Conservation (phyloP, 129 eudicot genomes). For the Scalesia atractyloides region DNA sequence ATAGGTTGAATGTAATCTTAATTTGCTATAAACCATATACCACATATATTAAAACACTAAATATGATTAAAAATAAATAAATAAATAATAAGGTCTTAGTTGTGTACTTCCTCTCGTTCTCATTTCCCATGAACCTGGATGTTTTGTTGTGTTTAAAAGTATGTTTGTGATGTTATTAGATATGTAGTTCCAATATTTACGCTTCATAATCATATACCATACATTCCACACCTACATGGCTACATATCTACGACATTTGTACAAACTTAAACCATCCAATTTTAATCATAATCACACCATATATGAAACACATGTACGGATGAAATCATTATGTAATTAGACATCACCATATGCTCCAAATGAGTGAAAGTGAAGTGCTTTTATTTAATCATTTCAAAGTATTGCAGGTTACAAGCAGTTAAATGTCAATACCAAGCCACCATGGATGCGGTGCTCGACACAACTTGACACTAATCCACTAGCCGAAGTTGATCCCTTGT, state of each 20-base stretch:
- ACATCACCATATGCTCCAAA: conserved; percentile 9
- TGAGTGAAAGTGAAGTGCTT: conserved; percentile 11
- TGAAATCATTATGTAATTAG: neutral
- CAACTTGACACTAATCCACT: conserved; percentile 15
- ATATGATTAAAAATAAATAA: too few relatives aligned
- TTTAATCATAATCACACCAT: neutral
- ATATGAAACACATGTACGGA: neutral
- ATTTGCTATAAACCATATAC: too few relatives aligned
- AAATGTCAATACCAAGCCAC: conserved; percentile 13
- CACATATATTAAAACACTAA: too few relatives aligned
- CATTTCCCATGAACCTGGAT: too few relatives aligned
- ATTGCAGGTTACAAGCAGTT: conserved; percentile 1
- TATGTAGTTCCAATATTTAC: neutral
- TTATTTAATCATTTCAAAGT: conserved; percentile 5
- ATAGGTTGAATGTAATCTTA: too few relatives aligned
- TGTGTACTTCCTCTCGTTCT: too few relatives aligned
- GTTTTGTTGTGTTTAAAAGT: too few relatives aligned
- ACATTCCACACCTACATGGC: neutral
- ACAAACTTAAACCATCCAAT: neutral
- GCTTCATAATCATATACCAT: conserved; percentile 2
- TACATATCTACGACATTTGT: neutral
- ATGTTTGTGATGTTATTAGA: neutral
- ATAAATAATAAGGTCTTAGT: too few relatives aligned
- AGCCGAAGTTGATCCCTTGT: conserved; percentile 94
- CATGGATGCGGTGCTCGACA: neutral